phyloP scores from a whole-genome alignment of 768 basidiomycete species.

The Auricularia sp. region DNA sequence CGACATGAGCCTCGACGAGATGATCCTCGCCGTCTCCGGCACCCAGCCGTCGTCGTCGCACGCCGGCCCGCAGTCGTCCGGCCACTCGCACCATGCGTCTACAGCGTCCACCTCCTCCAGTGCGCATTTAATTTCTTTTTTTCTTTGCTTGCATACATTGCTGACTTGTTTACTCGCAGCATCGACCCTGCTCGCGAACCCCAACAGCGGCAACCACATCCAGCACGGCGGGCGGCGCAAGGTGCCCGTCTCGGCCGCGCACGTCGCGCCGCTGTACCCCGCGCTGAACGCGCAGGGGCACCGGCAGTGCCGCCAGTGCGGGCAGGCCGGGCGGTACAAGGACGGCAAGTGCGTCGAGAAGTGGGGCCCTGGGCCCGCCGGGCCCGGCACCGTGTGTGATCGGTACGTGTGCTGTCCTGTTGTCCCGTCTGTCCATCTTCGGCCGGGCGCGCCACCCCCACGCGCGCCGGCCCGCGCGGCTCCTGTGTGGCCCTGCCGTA shows the following conservation, averaged over 20 bases:
- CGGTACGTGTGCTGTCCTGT: constrained; percentile 30
- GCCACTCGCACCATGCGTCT: neutral
- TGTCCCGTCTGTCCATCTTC: neutral
- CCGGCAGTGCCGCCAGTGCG: constrained; percentile 68
- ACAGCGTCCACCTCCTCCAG: neutral
- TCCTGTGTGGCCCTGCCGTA: neutral
- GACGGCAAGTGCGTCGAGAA: constrained; percentile 82
- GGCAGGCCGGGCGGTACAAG: constrained; percentile 64
- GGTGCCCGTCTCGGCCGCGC: neutral
- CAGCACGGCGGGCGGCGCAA: neutral
- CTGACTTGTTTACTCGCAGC: neutral
- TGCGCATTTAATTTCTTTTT: neutral
- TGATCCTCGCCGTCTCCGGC: constrained; percentile 31
- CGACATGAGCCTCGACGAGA: constrained; percentile 34
- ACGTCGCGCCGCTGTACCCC: constrained; percentile 6
- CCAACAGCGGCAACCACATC: neutral
- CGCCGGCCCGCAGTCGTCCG: constrained; percentile 19
- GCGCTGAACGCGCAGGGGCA: constrained; percentile 50
- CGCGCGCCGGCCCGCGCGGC: neutral
- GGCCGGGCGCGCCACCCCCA: neutral
- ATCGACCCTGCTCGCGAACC: neutral
- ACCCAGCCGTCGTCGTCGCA: constrained; percentile 13
- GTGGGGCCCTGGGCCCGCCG: constrained; percentile 78
- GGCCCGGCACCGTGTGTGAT: constrained; percentile 78
- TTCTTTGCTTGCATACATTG: neutral